Conservation (phyloP, 805 yeast genomes). For the Tanozyma kutaoensis region DNA sequence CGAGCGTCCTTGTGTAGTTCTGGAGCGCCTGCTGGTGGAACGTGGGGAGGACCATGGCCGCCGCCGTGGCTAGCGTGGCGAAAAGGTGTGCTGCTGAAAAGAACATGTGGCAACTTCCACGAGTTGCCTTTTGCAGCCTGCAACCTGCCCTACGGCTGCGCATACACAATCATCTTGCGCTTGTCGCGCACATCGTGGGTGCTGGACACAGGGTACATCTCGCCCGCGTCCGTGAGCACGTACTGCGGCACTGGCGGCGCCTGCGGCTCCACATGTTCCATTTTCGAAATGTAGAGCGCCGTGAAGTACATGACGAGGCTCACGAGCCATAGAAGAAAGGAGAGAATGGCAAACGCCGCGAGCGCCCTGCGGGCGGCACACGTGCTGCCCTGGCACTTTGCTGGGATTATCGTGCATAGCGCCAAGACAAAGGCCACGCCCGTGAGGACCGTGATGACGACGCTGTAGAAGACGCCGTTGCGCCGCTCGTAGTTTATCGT, state of each 20-base stretch:
- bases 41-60: too few relatives aligned
- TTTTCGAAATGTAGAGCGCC: conserved; percentile 21
- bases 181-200: conserved; percentile 9
- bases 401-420: conserved; percentile 10
- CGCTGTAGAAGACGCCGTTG: conserved; percentile 27
- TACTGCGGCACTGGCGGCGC: conserved; percentile 13
- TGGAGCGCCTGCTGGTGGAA: too few relatives aligned
- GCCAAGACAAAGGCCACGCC: conserved; percentile 20
- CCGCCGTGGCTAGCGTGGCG: too few relatives aligned
- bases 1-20: too few relatives aligned
- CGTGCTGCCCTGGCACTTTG: conserved; percentile 11
- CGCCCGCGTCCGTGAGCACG: conserved; percentile 15
- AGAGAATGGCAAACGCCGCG: conserved; percentile 22
- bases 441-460: conserved; percentile 18
- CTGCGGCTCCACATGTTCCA: conserved; percentile 8
- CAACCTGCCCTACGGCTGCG: too few relatives aligned
- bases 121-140: too few relatives aligned
- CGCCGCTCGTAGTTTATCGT: conserved; percentile 24
- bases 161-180: conserved; percentile 16
- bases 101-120: too few relatives aligned
- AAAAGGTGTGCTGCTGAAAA: too few relatives aligned
- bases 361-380: conserved; percentile 20
- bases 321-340: conserved; percentile 24
- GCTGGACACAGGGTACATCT: conserved; percentile 14
- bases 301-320: conserved; percentile 24